Evolutionary conservation across 2,329 filamentous ascomycete genomes (phyloP).

Genomic region (Cryphonectria naterciae): DNA sequence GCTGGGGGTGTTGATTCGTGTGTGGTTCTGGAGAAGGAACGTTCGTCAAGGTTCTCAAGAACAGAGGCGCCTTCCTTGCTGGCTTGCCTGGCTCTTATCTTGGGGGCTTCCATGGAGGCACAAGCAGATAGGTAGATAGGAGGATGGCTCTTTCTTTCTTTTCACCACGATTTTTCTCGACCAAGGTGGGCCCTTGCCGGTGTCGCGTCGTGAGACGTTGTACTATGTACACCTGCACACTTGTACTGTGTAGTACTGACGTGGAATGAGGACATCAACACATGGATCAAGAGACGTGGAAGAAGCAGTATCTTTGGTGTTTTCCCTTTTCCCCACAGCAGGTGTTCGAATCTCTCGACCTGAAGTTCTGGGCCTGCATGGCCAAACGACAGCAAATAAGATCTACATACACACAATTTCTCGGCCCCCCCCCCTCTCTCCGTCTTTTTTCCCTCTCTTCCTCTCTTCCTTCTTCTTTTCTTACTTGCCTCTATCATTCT

Average conservation of each 20-base stretch:
- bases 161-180: not conserved
- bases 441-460: not conserved
- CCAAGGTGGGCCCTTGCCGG: not conserved
- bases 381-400: not conserved
- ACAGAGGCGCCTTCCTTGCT: not conserved
- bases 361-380: not conserved
- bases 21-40: constrained; percentile 8
- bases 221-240: not conserved
- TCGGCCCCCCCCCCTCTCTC: not conserved
- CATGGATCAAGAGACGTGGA: not conserved
- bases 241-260: not conserved
- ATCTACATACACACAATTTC: not conserved
- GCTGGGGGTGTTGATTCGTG: not conserved
- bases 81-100: not conserved
- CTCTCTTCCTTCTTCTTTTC: not conserved
- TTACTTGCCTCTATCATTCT: not conserved
- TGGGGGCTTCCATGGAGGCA: not conserved
- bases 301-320: not conserved
- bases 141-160: not conserved
- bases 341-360: not conserved
- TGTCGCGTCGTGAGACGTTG: constrained; percentile 1
- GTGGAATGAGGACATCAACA: not conserved
- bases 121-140: not conserved
- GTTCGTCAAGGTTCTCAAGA: constrained; percentile 2
- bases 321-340: not conserved